A percentile compares a stretch with the other conserved stretches of the same genome.
Conservation (phyloP, 139 green algal genomes). For the Picochlorum sp. region DNA sequence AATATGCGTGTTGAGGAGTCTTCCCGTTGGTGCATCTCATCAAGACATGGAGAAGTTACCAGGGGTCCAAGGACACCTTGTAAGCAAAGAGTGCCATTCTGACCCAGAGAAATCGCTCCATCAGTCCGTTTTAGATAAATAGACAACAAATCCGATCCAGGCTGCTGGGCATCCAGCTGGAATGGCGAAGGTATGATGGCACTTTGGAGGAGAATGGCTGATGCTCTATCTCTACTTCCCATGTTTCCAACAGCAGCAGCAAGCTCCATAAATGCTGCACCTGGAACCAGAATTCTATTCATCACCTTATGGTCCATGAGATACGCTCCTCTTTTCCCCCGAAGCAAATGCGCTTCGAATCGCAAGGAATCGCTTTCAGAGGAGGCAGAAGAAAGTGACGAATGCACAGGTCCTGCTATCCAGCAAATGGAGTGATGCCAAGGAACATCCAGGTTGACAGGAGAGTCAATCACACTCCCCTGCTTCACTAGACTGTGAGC, state of each 20-base stretch:
- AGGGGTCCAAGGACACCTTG: no score
- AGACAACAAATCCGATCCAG: no score
- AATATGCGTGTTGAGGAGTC: no score
- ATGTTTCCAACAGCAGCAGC: slow-evolving; percentile 13
- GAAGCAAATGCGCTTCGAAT: background rate
- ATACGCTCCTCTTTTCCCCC: slow-evolving; percentile 15
- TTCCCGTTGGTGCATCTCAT: no score
- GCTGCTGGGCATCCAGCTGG: background rate
- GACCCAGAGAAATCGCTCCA: no score
- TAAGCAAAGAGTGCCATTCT: no score
- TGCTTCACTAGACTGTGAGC: slow-evolving; percentile 16
- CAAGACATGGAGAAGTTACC: no score
- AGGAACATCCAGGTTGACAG: background rate
- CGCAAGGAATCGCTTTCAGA: background rate
- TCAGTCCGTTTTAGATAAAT: no score
- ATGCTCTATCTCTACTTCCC: background rate
- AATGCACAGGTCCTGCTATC: background rate
- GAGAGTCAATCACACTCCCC: background rate
- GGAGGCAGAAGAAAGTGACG: background rate
- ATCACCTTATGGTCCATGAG: slow-evolving; percentile 55
- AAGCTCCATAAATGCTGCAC: slow-evolving; percentile 55
- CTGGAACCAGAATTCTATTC: slow-evolving; percentile 20
- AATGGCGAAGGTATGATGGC: background rate
- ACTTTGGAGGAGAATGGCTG: background rate
- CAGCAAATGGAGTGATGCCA: background rate